Base-by-base conservation (phyloP, 345 rosid species). In the Gossypium anomalum region DNA sequence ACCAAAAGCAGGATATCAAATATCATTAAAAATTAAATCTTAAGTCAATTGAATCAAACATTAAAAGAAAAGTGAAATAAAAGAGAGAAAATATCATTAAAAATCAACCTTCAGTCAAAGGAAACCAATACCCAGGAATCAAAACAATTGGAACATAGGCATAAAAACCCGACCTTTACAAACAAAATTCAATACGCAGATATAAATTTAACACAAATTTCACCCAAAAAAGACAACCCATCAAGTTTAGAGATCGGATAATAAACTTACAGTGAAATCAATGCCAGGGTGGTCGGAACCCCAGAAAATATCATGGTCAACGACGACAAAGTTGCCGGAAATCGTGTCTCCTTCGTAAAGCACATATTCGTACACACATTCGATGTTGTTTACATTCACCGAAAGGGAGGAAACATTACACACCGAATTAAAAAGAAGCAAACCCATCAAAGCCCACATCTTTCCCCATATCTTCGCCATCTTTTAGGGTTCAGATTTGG, bases 251-350 rank as follows among this genome's bases (percentile, higher is more conserved):
- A 27, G 43, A 44, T 20, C 7, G 25, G 49, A 6, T 1, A 34
- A 56, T 41, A 43, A 23, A 62, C 84, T 85, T 45, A 94, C 98
- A 27, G 78, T 86, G 75, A 94, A 88, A 86, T 94, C 99, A 79
- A 93, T 87, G 75, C 98, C 99, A 51, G 98, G 99, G 83, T 94
- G 98, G 82, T 94, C 99, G n/a, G 97, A 84, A 80, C 90, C 79
- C 99, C 98, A 94, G 93, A 91, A 94, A 80, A 94, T 93, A 76
- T 91, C 97, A 75, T 95, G 98, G 77, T 95, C 99, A 47, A 93
- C 97, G 71, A 93, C 99, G 9, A 95, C 99, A 89, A 91, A 95
- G 86, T 91, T 95, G 1, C 99, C 99, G 6, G 99, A 87, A 60
- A 94, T 80, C 73, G 83, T 79, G 79, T 95, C 99, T 71, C 95